Percentiles rank a stretch among this genome's conserved stretches.
phyloP scores from a whole-genome alignment of 2,329 filamentous ascomycete species.

The Fusarium burgessii region DNA sequence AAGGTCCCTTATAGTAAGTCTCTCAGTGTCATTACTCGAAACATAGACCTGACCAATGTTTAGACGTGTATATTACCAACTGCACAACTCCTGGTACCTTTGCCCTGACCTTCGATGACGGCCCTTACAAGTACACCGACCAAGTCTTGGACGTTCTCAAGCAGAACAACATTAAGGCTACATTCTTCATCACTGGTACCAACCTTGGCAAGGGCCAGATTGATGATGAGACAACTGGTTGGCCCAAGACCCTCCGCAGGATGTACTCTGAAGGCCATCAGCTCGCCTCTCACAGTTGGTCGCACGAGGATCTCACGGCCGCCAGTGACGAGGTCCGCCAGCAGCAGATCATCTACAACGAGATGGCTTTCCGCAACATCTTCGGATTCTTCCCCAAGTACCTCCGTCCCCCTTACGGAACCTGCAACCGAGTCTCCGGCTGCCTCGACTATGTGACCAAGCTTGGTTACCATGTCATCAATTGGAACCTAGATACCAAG shows the following conservation, averaged over 20 bases:
- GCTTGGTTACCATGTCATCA: slow-evolving; percentile 67
- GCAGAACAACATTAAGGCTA: slow-evolving; percentile 49
- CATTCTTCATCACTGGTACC: slow-evolving; percentile 57
- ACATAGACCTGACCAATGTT: background rate
- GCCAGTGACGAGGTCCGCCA: slow-evolving; percentile 48
- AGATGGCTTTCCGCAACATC: slow-evolving; percentile 57
- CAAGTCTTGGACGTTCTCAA: slow-evolving; percentile 54
- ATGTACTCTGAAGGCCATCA: slow-evolving; percentile 59
- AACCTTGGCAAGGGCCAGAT: slow-evolving; percentile 56
- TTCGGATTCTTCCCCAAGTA: slow-evolving; percentile 56
- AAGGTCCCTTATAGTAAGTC: slow-evolving; percentile 51
- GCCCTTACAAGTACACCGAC: slow-evolving; percentile 57
- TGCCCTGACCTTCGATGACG: slow-evolving; percentile 61
- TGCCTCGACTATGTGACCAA: slow-evolving; percentile 51
- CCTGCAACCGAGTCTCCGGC: slow-evolving; percentile 53
- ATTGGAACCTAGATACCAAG: slow-evolving; percentile 70
- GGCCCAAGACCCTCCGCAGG: slow-evolving; percentile 53
- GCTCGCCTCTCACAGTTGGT: slow-evolving; percentile 59
- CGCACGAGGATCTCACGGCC: slow-evolving; percentile 56
- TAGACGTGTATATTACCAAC: slow-evolving; percentile 51
- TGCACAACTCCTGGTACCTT: slow-evolving; percentile 51
- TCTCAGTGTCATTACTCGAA: accelerated
- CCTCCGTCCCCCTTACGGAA: slow-evolving; percentile 58
- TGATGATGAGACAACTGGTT: slow-evolving; percentile 51
- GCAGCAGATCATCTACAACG: slow-evolving; percentile 57